Conservation (phyloP, 164 flowering plant genomes). For the Magnolia kwangsiensis region DNA sequence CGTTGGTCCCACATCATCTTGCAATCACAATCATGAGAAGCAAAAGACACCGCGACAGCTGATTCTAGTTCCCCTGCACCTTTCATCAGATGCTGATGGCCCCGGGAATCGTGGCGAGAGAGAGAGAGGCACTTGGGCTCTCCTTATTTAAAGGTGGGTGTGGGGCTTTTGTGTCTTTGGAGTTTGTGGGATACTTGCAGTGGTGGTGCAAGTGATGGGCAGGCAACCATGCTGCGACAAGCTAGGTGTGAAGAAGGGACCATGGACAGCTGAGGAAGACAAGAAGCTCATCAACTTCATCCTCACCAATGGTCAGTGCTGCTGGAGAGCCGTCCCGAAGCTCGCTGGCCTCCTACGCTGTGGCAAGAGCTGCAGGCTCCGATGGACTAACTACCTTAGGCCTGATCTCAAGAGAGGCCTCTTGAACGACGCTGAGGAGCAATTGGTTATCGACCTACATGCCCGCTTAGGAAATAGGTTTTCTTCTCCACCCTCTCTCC, state of each 20-base stretch:
- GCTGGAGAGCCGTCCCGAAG: slow-evolving; percentile 91
- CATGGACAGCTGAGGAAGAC: slow-evolving; percentile 97
- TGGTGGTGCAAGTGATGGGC: slow-evolving; percentile 45
- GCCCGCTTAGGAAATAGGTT: slow-evolving; percentile 88
- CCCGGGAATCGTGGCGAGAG: slow-evolving; percentile 18
- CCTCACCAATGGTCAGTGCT: slow-evolving; percentile 85
- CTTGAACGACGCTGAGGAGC: slow-evolving; percentile 71
- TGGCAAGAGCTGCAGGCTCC: slow-evolving; percentile 90
- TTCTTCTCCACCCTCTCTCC: background rate
- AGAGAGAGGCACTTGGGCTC: background rate
- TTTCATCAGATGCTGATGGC: slow-evolving; percentile 45
- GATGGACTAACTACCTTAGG: slow-evolving; percentile 92
- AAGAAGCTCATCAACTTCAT: slow-evolving; percentile 86
- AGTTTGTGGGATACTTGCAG: slow-evolving; percentile 6
- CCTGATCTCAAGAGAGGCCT: slow-evolving; percentile 89
- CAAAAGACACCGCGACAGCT: slow-evolving; percentile 28
- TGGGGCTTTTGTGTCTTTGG: slow-evolving; percentile 30
- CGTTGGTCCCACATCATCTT: slow-evolving; percentile 23
- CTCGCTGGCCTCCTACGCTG: slow-evolving; percentile 88
- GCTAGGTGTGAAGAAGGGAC: slow-evolving; percentile 90
- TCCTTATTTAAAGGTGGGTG: slow-evolving; percentile 47
- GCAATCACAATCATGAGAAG: slow-evolving; percentile 24
- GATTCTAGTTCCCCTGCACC: slow-evolving; percentile 47
- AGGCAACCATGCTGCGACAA: slow-evolving; percentile 95
- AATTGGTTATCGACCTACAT: slow-evolving; percentile 83